Evolutionary conservation across 2,329 filamentous ascomycete species (phyloP).

Genomic region (Trichoderma gracile): DNA sequence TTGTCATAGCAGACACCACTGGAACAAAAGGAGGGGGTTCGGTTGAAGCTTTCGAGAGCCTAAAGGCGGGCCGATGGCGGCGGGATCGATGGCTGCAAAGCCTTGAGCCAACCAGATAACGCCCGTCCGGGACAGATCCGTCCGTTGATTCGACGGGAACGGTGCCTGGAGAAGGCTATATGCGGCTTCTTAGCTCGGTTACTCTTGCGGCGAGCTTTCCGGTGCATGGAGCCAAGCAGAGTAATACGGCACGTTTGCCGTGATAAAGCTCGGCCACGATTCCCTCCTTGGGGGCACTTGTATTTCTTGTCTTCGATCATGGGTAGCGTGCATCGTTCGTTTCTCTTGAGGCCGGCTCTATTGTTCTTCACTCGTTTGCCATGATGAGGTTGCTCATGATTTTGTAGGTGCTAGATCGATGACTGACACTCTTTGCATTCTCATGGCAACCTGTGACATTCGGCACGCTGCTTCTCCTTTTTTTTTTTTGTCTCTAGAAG

Average conservation of each 20-base stretch:
- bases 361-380: neutral
- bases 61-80: constrained; percentile 23
- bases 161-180: constrained; percentile 9
- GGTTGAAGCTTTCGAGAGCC: neutral
- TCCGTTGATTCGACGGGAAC: constrained; percentile 7
- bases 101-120: neutral
- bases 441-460: constrained; percentile 3
- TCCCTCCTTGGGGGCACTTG: neutral
- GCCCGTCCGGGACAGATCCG: neutral
- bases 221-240: neutral
- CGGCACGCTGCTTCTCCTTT: neutral
- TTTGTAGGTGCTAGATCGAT: neutral
- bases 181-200: constrained; percentile 18
- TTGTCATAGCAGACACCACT: neutral
- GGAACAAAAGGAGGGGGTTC: neutral
- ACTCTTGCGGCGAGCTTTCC: neutral
- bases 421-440: neutral
- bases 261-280: neutral
- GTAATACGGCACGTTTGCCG: neutral
- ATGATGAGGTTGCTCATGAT: neutral
- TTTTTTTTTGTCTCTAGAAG: neutral
- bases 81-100: neutral
- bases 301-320: too few species aligned
- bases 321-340: too few species aligned
- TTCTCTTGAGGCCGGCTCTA: too few species aligned